phyloP scores from a whole-genome alignment of 257 asterid species.

The Petrea volubilis region DNA sequence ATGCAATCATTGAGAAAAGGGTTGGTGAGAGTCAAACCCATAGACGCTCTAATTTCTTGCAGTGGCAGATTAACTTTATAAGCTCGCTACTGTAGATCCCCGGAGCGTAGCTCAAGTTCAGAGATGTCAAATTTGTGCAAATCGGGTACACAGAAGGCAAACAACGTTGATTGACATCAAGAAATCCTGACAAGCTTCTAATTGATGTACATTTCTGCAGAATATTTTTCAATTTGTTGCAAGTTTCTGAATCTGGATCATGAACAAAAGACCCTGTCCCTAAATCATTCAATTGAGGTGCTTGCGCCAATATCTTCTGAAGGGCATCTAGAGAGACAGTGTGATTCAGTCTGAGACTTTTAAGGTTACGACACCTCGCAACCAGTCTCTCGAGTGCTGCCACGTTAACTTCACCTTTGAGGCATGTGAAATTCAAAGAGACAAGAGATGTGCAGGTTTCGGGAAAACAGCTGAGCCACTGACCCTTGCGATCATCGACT shows the following conservation, averaged over 20 bases:
- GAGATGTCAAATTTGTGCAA: conserved; percentile 48
- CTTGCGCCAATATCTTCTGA: conserved; percentile 46
- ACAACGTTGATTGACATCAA: conserved; percentile 41
- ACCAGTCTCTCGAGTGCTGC: conserved; percentile 60
- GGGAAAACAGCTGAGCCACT: conserved; percentile 71
- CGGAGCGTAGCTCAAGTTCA: conserved; percentile 69
- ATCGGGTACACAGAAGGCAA: conserved; percentile 51
- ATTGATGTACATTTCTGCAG: conserved; percentile 42
- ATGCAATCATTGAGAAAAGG: neutral
- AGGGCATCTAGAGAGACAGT: conserved; percentile 53
- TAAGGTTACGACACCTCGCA: conserved; percentile 50
- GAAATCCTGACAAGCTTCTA: conserved; percentile 65
- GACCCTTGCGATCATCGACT: conserved; percentile 65
- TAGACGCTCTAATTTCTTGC: conserved; percentile 55
- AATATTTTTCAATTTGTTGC: conserved; percentile 35
- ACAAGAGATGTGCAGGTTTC: conserved; percentile 60
- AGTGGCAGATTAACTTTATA: conserved; percentile 45
- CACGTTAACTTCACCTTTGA: conserved; percentile 58
- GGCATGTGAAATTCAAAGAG: conserved; percentile 64
- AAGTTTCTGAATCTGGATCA: conserved; percentile 43
- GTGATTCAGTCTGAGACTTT: conserved; percentile 54
- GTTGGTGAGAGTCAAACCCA: conserved; percentile 47
- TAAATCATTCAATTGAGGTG: conserved; percentile 58
- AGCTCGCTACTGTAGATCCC: conserved; percentile 49
- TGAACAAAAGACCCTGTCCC: conserved; percentile 55